Base-by-base conservation (phyloP, 345 rosid genomes). In the Euphorbia lathyris region DNA sequence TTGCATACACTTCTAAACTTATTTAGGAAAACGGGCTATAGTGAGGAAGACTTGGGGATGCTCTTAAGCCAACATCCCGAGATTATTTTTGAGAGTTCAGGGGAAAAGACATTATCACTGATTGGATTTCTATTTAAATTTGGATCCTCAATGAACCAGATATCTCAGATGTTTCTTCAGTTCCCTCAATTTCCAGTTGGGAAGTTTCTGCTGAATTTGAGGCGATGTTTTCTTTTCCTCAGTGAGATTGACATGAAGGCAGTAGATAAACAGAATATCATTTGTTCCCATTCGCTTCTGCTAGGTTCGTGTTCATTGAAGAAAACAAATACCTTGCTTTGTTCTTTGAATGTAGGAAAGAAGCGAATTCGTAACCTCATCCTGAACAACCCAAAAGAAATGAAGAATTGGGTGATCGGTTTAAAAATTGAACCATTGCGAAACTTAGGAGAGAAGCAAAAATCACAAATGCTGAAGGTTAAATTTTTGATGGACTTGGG, bases 401-500 rank as follows among this genome's bases (percentile, higher is more conserved):
- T 85, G 80, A 77, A 85, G 84, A 81, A 84, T 45, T 70, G 79
- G 87, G 83, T 71, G 53, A 11, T 74, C 47, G 85, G 91, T 63
- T 45, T 64, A 56, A 74, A 59, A 76, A 53, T 84, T 17, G 59
- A 70, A 76, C 86, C 72, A 8, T 20, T 90, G 63, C 87, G 88
- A 36, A 26, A 66, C 14, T 17, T 67, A 0, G 76, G 67, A 16
- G 82, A 76, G 73, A 74, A 75, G 25, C 29, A 9, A 40, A 73
- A 56, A 48, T 83, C 85, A 32, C 64, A 60, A n/a, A 58, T 70
- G 53, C 71, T 80, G 79, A 93, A 87, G 87, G 77, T 63, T 12
- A 65, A 84, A 73, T 93, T 91, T 82, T 72, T 86, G 75, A 57
- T 79, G 72, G 82, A 77, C 56, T 67, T 88, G 76, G 96, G 94